Conservation (phyloP, 495 filamentous ascomycete species). For the Platismatia glauca region DNA sequence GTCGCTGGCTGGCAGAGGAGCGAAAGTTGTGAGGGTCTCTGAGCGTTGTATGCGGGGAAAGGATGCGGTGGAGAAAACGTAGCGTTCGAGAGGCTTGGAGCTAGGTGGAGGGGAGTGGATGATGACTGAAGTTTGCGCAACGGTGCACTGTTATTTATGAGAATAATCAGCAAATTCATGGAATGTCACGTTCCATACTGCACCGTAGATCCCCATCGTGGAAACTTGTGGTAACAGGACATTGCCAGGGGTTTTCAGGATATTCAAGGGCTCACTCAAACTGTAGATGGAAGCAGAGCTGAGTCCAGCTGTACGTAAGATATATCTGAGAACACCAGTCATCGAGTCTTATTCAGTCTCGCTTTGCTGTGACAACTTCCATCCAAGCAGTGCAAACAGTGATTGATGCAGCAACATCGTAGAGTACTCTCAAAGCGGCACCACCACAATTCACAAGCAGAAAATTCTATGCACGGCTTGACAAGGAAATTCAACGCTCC, state of each 20-base stretch:
- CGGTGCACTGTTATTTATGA: slow-evolving; percentile 36
- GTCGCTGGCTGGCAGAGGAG: slow-evolving; percentile 28
- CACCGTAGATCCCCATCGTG: neutral
- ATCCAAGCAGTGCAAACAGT: neutral
- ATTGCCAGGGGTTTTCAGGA: neutral
- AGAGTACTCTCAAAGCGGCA: neutral
- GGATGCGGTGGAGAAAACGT: slow-evolving; percentile 68
- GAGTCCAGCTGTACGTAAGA: neutral
- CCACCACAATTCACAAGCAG: too few species aligned
- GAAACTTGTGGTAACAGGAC: neutral
- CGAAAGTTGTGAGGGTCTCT: slow-evolving; percentile 33
- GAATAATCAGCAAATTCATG: neutral
- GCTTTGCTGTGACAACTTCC: neutral
- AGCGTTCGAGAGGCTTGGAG: slow-evolving; percentile 62
- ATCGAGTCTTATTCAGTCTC: neutral
- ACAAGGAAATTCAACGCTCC: neutral
- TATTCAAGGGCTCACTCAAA: neutral
- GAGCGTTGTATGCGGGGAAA: slow-evolving; percentile 58
- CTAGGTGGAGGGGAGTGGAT: slow-evolving; percentile 50
- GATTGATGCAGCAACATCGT: neutral
- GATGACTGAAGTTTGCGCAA: slow-evolving; percentile 65
- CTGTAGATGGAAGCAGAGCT: too few species aligned
- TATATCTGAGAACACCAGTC: neutral
- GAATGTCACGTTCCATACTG: neutral
- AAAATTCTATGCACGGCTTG: too few species aligned